These are phyloP conservation scores for Monosporascus sp. DNA, from an alignment of 2,329 filamentous ascomycete species.

Conservation along the genomic window DNA sequence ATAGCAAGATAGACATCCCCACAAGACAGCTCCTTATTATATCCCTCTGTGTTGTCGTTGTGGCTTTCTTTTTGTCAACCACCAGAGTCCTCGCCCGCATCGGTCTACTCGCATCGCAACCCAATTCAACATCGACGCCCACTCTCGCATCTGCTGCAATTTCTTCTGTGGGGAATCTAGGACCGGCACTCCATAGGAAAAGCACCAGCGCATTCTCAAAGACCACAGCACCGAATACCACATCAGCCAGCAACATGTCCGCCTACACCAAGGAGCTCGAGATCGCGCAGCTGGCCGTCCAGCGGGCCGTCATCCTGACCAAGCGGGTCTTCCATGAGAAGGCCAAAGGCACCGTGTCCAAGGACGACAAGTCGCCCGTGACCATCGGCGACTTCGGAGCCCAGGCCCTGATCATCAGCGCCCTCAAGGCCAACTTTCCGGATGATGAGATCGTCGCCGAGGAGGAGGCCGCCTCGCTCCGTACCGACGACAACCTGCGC, in stretches of 20 bases:
- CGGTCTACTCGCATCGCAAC: conserved; percentile 19
- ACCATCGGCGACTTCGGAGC: conserved; percentile 98
- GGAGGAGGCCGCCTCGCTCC: conserved; percentile 80
- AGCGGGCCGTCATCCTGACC: conserved; percentile 67
- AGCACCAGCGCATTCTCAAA: background rate
- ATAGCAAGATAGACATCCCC: background rate
- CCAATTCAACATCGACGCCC: conserved; percentile 2
- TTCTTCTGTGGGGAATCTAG: background rate
- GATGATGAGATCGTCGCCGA: conserved; percentile 88
- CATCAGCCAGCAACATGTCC: conserved; percentile 25
- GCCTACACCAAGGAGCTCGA: conserved; percentile 63
- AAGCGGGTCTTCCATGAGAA: conserved; percentile 79
- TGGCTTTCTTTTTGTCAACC: conserved; percentile 20
- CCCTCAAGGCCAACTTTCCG: conserved; percentile 85
- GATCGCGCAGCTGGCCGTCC: conserved; percentile 69
- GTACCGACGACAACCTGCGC: conserved; percentile 62
- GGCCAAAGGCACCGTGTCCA: conserved; percentile 88
- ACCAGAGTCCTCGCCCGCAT: conserved; percentile 25
- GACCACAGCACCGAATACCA: conserved; percentile 1
- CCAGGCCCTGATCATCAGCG: conserved; percentile 90
- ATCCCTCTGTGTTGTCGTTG: conserved; percentile 18
- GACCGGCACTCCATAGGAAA: too few relatives aligned
- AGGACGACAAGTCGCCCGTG: conserved; percentile 93
- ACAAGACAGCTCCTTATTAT: conserved; percentile 12
- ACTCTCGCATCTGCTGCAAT: background rate